Percentiles rank a stretch among this genome's conserved stretches.
Conservation (phyloP, 169 alveolate species). For the Babesia gibsoni region DNA sequence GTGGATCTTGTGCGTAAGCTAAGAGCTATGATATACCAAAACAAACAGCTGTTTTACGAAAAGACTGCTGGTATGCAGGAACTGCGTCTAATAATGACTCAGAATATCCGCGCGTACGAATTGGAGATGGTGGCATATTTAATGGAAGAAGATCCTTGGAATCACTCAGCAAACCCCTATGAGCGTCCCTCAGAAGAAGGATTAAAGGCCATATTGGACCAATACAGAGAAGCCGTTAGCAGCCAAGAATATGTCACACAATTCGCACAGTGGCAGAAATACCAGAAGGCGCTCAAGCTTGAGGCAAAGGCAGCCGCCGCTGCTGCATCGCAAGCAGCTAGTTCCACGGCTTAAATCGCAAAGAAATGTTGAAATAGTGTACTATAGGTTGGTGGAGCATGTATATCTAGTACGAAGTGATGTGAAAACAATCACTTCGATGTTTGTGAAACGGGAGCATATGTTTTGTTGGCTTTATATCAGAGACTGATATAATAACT, state of each 20-base stretch:
- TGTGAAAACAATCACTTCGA: too few species aligned
- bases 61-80: constrained; percentile 39
- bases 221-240: constrained; percentile 40
- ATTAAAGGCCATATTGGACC: constrained; percentile 36
- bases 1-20: constrained; percentile 45
- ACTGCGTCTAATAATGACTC: constrained; percentile 44
- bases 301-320: constrained; percentile 1
- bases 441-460: too few species aligned
- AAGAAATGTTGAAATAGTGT: background rate
- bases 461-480: too few species aligned
- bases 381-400: too few species aligned
- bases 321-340: background rate
- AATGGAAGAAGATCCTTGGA: constrained; percentile 58
- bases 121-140: constrained; percentile 51
- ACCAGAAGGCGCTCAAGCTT: constrained; percentile 5
- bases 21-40: constrained; percentile 8
- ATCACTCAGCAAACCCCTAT: constrained; percentile 26
- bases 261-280: constrained; percentile 33
- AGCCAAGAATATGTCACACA: constrained; percentile 27
- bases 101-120: constrained; percentile 60
- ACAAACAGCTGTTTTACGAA: constrained; percentile 33
- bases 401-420: too few species aligned
- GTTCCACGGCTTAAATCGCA: background rate
- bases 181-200: constrained; percentile 37
- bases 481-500: background rate